These are phyloP conservation scores for Tanozyma kutaoensis DNA, from an alignment of 805 yeast species.

Conservation along the genomic window DNA sequence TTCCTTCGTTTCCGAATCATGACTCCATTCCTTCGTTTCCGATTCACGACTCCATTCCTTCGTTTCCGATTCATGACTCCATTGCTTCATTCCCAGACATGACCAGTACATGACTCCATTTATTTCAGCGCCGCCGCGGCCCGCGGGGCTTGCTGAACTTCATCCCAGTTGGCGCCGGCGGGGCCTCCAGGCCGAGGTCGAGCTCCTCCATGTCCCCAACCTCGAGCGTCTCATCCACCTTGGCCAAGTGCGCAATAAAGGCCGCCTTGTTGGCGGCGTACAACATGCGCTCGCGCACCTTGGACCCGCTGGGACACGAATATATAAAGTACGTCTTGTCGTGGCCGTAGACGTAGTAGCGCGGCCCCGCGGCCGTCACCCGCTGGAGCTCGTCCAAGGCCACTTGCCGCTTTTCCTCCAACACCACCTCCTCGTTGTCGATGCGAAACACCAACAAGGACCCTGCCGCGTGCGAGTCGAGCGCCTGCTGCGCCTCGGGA, in stretches of 20 bases:
- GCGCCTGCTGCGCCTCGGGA: constrained; percentile 2
- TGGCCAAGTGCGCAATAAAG: constrained; percentile 38
- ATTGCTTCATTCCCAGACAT: no score
- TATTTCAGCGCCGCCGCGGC: constrained; percentile 39
- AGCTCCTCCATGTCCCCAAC: constrained; percentile 65
- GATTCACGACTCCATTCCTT: no score
- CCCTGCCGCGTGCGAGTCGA: no score
- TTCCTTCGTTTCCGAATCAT: no score
- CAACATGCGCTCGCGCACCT: constrained; percentile 83
- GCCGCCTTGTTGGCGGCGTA: constrained; percentile 74
- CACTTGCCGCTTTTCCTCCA: constrained; percentile 9
- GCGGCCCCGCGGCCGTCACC: constrained; percentile 31
- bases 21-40: no score
- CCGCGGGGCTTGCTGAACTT: constrained; percentile 53
- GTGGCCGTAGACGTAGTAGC: constrained; percentile 40
- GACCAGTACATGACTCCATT: no score
- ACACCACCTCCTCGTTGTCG: constrained; percentile 32
- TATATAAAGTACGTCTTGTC: constrained; percentile 49
- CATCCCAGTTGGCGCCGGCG: constrained; percentile 8
- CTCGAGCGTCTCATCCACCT: constrained; percentile 36
- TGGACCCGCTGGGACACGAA: constrained; percentile 83
- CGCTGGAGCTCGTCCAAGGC: constrained; percentile 10
- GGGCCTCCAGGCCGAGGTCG: constrained; percentile 31
- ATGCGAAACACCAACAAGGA: constrained; percentile 35
- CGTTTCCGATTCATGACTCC: no score